Evolutionary conservation across 805 yeast species (phyloP).

Genomic region (Candida tibetensis): DNA sequence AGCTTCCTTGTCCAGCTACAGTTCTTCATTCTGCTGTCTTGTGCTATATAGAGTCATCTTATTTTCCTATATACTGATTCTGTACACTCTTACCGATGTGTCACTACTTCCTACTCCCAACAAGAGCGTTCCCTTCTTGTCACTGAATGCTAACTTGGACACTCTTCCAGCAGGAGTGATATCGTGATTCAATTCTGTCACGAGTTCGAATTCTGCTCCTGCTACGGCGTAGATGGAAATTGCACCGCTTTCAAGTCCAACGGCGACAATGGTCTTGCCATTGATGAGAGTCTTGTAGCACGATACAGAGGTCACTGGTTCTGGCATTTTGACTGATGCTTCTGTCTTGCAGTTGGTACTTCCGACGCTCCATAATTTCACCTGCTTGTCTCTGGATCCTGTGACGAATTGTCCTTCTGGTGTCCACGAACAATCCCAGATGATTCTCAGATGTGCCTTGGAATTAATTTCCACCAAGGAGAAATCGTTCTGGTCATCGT

Average conservation of each 20-base stretch:
- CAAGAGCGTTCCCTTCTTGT: conserved; percentile 18
- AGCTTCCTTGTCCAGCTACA: too few relatives aligned
- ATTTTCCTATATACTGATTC: conserved; percentile 11
- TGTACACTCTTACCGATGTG: conserved; percentile 52
- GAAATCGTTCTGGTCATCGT: conserved; percentile 27
- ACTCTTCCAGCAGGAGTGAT: conserved; percentile 63
- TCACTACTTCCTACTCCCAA: conserved; percentile 69
- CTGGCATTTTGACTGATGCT: conserved; percentile 42
- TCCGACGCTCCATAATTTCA: conserved; percentile 66
- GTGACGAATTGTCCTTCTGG: conserved; percentile 54
- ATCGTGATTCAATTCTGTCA: conserved; percentile 31
- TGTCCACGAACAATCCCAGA: conserved; percentile 95
- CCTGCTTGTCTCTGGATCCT: conserved; percentile 78
- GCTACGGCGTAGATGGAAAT: conserved; percentile 44
- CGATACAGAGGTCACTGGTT: conserved; percentile 69
- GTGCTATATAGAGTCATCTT: too few relatives aligned
- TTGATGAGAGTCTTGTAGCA: conserved; percentile 34
- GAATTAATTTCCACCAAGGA: conserved; percentile 46
- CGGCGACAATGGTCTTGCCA: conserved; percentile 42
- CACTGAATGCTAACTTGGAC: conserved; percentile 58
- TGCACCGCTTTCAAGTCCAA: conserved; percentile 71
- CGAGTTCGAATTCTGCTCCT: conserved; percentile 18
- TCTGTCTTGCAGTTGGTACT: conserved; percentile 35
- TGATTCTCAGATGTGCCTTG: conserved; percentile 86
- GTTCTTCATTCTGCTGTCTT: too few relatives aligned